Evolutionary conservation across 352 stramenopile species (phyloP).

Genomic region (Globisporangium recalcitrans): DNA sequence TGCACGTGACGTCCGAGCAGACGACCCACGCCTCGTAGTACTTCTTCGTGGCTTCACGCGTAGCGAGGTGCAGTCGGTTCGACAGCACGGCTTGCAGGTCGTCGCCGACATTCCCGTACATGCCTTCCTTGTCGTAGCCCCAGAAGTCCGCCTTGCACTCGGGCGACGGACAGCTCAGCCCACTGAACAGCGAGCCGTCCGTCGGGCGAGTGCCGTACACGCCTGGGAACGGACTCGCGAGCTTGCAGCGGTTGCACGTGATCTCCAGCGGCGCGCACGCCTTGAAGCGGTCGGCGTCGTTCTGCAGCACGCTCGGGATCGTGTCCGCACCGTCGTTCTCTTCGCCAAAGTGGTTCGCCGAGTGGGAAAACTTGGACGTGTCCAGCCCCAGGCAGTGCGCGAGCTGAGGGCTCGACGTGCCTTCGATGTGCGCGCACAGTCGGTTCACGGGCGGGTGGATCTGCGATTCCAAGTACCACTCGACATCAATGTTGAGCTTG

Average conservation of each 20-base stretch:
- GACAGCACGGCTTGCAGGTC: slow-evolving; percentile 74
- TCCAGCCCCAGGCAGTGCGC: slow-evolving; percentile 96
- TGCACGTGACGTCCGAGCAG: slow-evolving; percentile 95
- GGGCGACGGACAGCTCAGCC: slow-evolving; percentile 56
- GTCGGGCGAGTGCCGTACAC: slow-evolving; percentile 49
- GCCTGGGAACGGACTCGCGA: slow-evolving; percentile 61
- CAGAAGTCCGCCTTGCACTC: slow-evolving; percentile 78
- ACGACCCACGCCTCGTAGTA: slow-evolving; percentile 90
- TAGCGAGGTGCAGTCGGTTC: slow-evolving; percentile 79
- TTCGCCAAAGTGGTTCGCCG: slow-evolving; percentile 72
- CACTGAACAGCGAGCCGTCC: slow-evolving; percentile 32
- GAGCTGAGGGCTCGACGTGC: slow-evolving; percentile 91
- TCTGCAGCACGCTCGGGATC: slow-evolving; percentile 85
- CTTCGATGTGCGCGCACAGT: slow-evolving; percentile 98
- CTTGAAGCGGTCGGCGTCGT: slow-evolving; percentile 88
- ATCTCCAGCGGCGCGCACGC: slow-evolving; percentile 75
- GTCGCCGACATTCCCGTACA: slow-evolving; percentile 67
- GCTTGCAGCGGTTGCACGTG: slow-evolving; percentile 64
- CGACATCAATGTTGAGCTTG: slow-evolving; percentile 90
- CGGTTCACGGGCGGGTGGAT: slow-evolving; percentile 98
- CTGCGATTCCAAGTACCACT: slow-evolving; percentile 96
- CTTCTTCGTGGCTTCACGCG: slow-evolving; percentile 66
- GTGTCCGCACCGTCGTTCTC: slow-evolving; percentile 81
- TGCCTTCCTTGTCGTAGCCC: slow-evolving; percentile 73
- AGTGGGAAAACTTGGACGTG: slow-evolving; percentile 90